Evolutionary conservation across 225 moss, liverwort and hornwort genomes (phyloP).

Genomic region (Physcomitrellopsis africana): DNA sequence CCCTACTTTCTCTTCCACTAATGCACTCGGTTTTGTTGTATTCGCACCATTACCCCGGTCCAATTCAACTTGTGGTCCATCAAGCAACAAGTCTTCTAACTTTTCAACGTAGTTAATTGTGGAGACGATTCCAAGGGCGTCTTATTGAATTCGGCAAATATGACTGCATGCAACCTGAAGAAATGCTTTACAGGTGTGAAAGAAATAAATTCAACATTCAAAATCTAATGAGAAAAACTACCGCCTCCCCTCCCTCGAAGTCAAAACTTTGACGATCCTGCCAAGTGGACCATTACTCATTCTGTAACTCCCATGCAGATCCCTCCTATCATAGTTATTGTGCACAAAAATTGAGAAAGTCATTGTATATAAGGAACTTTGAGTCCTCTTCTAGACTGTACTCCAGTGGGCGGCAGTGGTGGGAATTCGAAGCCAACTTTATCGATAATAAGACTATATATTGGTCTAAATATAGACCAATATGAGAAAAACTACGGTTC

Average conservation of each 20-base stretch:
- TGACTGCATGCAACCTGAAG: background rate
- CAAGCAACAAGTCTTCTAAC: constrained; percentile 17
- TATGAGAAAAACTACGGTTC: too few relatives aligned
- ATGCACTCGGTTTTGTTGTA: too few relatives aligned
- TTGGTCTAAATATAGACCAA: background rate
- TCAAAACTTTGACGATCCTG: background rate
- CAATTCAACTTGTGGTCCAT: background rate
- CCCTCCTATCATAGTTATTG: background rate
- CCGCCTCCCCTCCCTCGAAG: background rate
- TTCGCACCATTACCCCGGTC: background rate
- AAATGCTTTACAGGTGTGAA: background rate
- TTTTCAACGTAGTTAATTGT: constrained; percentile 5
- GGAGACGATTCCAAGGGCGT: constrained; percentile 8
- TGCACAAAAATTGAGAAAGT: background rate
- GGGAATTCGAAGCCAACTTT: background rate
- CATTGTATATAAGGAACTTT: background rate
- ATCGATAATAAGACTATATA: background rate
- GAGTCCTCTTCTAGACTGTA: background rate
- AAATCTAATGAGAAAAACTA: background rate
- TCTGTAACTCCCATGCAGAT: constrained; percentile 5
- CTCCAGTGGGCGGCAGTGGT: background rate
- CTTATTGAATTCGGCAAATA: background rate
- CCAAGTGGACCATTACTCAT: background rate
- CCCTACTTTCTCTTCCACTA: too few relatives aligned
- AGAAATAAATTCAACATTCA: background rate